Percentiles rank a stretch among this genome's conserved stretches.
Evolutionary conservation across 495 filamentous ascomycete genomes (phyloP).

Genomic region (Daldinia concentrica): DNA sequence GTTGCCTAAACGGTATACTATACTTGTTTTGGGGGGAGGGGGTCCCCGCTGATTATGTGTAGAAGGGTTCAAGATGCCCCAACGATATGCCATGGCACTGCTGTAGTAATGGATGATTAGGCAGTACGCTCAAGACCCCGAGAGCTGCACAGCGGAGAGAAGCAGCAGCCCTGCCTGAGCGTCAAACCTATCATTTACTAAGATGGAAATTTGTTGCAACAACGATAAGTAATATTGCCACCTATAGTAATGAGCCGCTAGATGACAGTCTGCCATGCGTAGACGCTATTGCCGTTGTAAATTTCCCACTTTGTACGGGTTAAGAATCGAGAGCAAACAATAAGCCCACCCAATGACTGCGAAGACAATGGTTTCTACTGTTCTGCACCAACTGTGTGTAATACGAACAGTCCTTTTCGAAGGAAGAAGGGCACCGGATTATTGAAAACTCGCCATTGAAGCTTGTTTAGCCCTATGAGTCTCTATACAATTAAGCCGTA

Average conservation of each 20-base stretch:
- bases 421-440: neutral
- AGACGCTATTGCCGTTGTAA: conserved; percentile 15
- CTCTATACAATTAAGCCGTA: neutral
- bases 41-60: neutral
- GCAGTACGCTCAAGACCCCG: neutral
- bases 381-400: neutral
- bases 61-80: neutral
- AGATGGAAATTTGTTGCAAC: neutral
- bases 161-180: neutral
- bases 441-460: neutral
- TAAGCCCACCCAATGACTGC: neutral
- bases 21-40: conserved; percentile 1
- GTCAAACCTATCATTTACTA: neutral
- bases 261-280: neutral
- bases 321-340: neutral
- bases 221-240: conserved; percentile 4
- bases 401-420: neutral
- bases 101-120: neutral
- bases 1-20: neutral
- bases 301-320: conserved; percentile 2
- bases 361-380: neutral
- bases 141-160: neutral
- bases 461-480: neutral
- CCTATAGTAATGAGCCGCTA: neutral
- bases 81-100: neutral